Evolutionary conservation across 768 basidiomycete species (phyloP), one percentile per base, ranked within the genome.

Genomic region (Fomitopsis serialis): DNA sequence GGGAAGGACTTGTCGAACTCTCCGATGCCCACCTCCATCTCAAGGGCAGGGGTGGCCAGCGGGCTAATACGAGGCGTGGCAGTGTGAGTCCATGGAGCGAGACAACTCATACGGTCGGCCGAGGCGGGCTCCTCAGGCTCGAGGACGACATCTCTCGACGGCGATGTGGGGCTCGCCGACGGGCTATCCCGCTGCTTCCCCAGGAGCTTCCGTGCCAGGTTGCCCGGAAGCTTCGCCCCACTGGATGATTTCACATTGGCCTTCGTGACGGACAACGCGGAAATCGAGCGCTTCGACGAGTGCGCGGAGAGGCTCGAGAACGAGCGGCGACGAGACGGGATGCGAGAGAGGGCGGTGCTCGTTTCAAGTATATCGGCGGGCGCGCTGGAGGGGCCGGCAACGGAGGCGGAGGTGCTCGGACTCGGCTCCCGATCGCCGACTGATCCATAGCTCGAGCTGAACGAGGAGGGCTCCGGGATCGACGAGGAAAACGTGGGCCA

Each of bases 181-280:
- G 60, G 55, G 45, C 58, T 52, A 27, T 60, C 57, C 17, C 59
- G 57, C 58, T 76, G 81, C 66, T 72, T 58, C 55, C 74, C 75
- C 8, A 80, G 65, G 3, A 85, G 65, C 61, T 75, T 83, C 49
- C 81, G 80, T 45, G 84, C 79, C 53, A 85, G 69, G 58, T 73
- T 80, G 59, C 75, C 72, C 2, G 79, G 72, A 65, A 54, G 59
- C 72, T 70, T 76, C 19, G 73, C 61, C 36, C 72, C 66, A n/a
- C 68, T 68, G 44, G 80, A 66, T 6, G 29, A 32, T 61, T 77
- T 79, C 44, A 68, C 63, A 62, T 77, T 82, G 40, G 78, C 66
- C 58, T 72, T 74, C 21, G 77, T 67, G 66, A 79, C 71, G 40
- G 81, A 78, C 21, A 71, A 70, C 22, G 76, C 71, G 29, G 74